These are phyloP conservation scores for Pythium phragmiticola DNA, from an alignment of 352 stramenopile genomes.

Conservation along the genomic window DNA sequence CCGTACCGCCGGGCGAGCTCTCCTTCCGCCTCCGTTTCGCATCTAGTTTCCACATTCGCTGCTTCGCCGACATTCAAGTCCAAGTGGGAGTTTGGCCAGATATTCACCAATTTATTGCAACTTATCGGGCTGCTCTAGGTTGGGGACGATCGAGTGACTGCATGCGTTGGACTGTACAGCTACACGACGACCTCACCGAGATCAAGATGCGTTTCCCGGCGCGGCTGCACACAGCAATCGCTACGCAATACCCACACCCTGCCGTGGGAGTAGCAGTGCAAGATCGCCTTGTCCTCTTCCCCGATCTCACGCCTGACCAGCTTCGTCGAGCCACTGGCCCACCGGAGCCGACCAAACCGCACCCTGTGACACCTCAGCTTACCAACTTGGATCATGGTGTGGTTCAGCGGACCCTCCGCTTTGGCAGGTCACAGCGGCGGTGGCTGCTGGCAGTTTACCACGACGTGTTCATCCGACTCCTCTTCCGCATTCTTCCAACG, in stretches of 20 bases:
- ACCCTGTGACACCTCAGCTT: neutral
- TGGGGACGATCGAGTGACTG: neutral
- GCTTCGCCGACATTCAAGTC: neutral
- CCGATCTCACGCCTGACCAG: neutral
- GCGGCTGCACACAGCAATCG: neutral
- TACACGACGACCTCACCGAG: neutral
- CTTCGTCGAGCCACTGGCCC: neutral
- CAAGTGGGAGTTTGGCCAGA: neutral
- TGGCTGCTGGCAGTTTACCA: conserved; percentile 10
- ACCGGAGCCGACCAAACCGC: neutral
- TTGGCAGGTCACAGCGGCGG: neutral
- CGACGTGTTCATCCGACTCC: conserved; percentile 3
- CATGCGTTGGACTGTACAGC: neutral
- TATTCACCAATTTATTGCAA: neutral
- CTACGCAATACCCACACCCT: too few species aligned
- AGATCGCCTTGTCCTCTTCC: neutral
- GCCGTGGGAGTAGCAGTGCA: neutral
- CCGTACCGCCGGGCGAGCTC: neutral
- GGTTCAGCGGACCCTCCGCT: neutral
- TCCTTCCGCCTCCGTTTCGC: neutral
- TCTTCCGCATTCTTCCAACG: conserved; percentile 5
- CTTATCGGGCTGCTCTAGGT: neutral
- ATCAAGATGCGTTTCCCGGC: neutral
- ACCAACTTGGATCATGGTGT: neutral
- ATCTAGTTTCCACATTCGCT: neutral